Base-by-base conservation (phyloP, 805 yeast species). In the Wickerhamomyces kurtzmanii region DNA sequence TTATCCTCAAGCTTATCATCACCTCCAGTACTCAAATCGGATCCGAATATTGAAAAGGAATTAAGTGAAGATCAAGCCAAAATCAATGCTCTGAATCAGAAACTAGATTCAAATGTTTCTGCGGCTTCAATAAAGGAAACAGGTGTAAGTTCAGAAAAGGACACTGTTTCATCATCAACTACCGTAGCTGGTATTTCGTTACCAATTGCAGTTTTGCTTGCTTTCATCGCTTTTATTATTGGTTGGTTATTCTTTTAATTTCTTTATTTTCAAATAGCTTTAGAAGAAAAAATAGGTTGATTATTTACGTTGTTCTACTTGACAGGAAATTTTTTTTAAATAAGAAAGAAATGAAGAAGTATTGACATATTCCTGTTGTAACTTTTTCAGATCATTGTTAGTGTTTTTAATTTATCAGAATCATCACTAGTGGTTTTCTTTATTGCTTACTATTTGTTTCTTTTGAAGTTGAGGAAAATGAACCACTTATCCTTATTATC, bases 231-330 rank as follows among this genome's bases (percentile, higher is more conserved):
- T 19, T 55, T 73, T 43, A 47, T 71, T 26, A 55, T 79, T 37
- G 89, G 86, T 29, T 80, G 86, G 84, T 62, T 75, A 52, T 68
- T 78, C 42, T 74, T 74, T 44, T 76, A 60, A 55, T 27, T 17
- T 13, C 12, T 12, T n/a, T 24, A 16, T 24, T 24, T 18, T 22
- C 17, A 32, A 32, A 32, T 32, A 32, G 32, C 32, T 32, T 21
- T 29, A 22, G 26, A 29, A 31, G 29, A 31, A 32, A 25, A 26
- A 32, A 23, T 23, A 16, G 10, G 26, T 25, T 15, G 23, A 26
- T 26, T 25, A 24, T 24, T 31, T 24, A 20, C 22, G 19, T 30
- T 24, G 22, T 22, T 24, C 33, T 22, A 11, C 12, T 6, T 8
- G 7, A 11, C 6, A 11, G n/a, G n/a, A 7, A 20, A 20, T 11